Conservation (phyloP, 805 yeast species). For the Sugiyamaella americana region DNA sequence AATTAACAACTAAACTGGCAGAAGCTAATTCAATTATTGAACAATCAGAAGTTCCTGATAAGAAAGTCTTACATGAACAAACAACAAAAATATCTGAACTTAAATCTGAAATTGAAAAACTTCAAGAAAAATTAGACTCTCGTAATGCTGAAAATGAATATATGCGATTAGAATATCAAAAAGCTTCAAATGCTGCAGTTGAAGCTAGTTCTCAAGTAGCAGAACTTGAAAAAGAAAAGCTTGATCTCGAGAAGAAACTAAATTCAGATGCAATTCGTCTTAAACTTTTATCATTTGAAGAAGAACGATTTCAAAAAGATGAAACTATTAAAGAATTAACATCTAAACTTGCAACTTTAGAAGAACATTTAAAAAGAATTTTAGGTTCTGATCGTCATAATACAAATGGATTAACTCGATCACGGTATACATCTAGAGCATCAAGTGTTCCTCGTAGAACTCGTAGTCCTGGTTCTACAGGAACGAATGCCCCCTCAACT, state of each 20-base stretch:
- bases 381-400: constrained; percentile 17
- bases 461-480: background rate
- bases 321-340: constrained; percentile 25
- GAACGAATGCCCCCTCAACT: background rate
- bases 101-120: constrained; percentile 40
- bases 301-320: constrained; percentile 28
- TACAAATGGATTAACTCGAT: constrained; percentile 13
- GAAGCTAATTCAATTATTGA: constrained; percentile 22
- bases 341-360: constrained; percentile 25
- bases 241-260: constrained; percentile 18
- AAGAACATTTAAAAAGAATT: constrained; percentile 28
- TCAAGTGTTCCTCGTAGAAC: constrained; percentile 21
- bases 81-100: constrained; percentile 42
- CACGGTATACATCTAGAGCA: constrained; percentile 23
- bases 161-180: constrained; percentile 32
- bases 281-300: constrained; percentile 25
- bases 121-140: constrained; percentile 41
- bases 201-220: constrained; percentile 28
- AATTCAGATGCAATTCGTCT: constrained; percentile 25
- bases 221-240: constrained; percentile 23
- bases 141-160: constrained; percentile 56
- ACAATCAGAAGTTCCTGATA: constrained; percentile 20
- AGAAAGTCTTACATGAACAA: constrained; percentile 30
- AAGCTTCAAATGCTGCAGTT: constrained; percentile 28
- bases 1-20: constrained; percentile 29